Percentiles rank a stretch among this genome's conserved stretches.
phyloP scores from a whole-genome alignment of 345 rosid species.

The Corchorus capsularis region DNA sequence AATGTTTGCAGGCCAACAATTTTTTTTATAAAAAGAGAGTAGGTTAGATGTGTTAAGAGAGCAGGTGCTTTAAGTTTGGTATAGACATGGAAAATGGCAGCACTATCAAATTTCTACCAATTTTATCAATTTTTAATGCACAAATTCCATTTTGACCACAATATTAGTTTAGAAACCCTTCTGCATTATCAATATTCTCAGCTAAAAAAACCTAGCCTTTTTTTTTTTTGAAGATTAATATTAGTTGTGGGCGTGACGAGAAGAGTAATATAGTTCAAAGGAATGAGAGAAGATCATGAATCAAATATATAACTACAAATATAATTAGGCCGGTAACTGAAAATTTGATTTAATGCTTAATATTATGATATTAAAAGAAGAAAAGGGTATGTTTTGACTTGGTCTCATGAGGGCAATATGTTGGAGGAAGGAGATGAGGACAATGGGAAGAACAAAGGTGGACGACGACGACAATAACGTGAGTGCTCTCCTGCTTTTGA shows the following conservation, averaged over 20 bases:
- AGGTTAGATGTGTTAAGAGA: slow-evolving; percentile 11
- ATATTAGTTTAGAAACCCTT: no score
- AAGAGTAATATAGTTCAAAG: no score
- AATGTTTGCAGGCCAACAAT: slow-evolving; percentile 13
- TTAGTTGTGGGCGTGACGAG: no score
- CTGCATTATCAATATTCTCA: no score
- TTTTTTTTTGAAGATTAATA: no score
- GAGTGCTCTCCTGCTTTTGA: neutral
- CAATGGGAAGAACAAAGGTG: neutral
- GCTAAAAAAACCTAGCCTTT: no score
- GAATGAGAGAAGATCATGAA: no score
- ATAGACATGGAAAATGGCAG: neutral
- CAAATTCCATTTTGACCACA: neutral
- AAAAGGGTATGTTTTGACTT: neutral
- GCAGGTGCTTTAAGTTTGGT: neutral
- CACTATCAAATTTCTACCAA: slow-evolving; percentile 1
- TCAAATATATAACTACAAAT: no score
- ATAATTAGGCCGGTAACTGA: neutral
- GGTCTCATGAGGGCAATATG: neutral
- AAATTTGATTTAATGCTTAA: neutral
- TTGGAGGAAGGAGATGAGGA: slow-evolving; percentile 1
- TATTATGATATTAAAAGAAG: neutral
- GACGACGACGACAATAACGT: slow-evolving; percentile 11
- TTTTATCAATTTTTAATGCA: neutral
- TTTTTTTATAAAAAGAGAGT: slow-evolving; percentile 1